Evolutionary conservation across 208 protist genomes (phyloP).

Genomic region (Acanthamoeba lugdunensis): DNA sequence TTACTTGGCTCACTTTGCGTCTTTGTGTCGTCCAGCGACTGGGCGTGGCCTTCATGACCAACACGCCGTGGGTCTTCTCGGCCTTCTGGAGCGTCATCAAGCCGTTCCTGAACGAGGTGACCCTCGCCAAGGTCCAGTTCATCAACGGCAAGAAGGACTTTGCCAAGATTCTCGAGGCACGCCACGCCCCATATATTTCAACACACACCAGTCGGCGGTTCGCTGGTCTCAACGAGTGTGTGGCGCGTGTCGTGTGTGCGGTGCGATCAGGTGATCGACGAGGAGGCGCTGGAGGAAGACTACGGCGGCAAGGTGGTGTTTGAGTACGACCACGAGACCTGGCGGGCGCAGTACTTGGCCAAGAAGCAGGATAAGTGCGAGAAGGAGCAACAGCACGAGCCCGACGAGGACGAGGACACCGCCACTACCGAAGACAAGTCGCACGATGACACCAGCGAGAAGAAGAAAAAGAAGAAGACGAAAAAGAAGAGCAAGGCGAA

Average conservation of each 20-base stretch:
- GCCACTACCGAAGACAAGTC: neutral
- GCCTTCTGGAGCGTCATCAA: conserved; percentile 66
- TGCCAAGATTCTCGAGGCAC: conserved; percentile 39
- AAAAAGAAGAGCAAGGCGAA: neutral
- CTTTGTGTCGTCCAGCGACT: neutral
- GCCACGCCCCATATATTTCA: neutral
- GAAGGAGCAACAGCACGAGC: neutral
- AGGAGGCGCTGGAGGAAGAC: conserved; percentile 35
- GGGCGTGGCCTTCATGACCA: conserved; percentile 63
- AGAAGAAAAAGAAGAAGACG: neutral
- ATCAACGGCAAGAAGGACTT: conserved; percentile 65
- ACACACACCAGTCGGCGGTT: no score
- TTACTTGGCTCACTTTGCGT: neutral
- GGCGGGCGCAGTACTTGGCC: neutral
- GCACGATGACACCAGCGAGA: conserved; percentile 19
- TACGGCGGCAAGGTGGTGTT: conserved; percentile 46
- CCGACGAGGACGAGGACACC: neutral
- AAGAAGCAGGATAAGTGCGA: neutral
- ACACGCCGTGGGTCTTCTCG: conserved; percentile 69
- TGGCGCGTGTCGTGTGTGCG: neutral
- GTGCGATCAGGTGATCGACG: conserved; percentile 5
- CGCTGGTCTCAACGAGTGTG: neutral
- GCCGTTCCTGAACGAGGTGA: conserved; percentile 71
- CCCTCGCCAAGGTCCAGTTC: conserved; percentile 58
- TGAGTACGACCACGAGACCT: conserved; percentile 64